Evolutionary conservation across 768 basidiomycete species (phyloP).

Genomic region (Termitomyces sp.): DNA sequence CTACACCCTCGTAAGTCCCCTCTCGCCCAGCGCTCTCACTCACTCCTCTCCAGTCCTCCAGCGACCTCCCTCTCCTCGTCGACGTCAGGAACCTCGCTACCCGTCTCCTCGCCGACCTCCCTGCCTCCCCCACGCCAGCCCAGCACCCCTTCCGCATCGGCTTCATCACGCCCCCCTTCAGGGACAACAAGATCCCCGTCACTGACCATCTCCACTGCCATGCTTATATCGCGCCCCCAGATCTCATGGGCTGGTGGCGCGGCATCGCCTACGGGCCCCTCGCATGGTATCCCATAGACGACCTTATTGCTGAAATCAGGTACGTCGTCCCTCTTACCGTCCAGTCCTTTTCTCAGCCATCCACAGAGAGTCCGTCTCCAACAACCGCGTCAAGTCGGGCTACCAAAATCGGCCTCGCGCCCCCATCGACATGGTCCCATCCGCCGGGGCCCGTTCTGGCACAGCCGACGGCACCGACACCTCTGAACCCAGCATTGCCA

Average conservation of each 20-base stretch:
- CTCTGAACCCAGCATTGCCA: slow-evolving; percentile 42
- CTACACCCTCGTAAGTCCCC: slow-evolving; percentile 56
- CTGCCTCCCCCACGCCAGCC: slow-evolving; percentile 2
- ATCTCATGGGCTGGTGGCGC: slow-evolving; percentile 71
- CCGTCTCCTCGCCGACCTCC: slow-evolving; percentile 46
- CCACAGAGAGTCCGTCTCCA: slow-evolving; percentile 68
- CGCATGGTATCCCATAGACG: slow-evolving; percentile 74
- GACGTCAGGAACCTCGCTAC: slow-evolving; percentile 52
- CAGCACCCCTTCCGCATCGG: slow-evolving; percentile 51
- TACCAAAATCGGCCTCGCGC: slow-evolving; percentile 49
- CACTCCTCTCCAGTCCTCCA: slow-evolving; percentile 48
- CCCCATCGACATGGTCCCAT: slow-evolving; percentile 70
- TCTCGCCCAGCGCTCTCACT: slow-evolving; percentile 4
- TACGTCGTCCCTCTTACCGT: slow-evolving; percentile 18
- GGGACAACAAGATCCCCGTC: slow-evolving; percentile 71
- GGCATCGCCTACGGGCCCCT: slow-evolving; percentile 58
- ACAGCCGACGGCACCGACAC: slow-evolving; percentile 61
- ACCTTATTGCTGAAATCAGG: slow-evolving; percentile 80
- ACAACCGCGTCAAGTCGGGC: slow-evolving; percentile 81
- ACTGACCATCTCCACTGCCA: slow-evolving; percentile 77
- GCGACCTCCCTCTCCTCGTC: slow-evolving; percentile 68
- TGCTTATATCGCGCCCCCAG: slow-evolving; percentile 60
- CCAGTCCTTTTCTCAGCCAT: neutral
- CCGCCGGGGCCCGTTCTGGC: slow-evolving; percentile 62
- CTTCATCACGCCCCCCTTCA: slow-evolving; percentile 76